Conservation (phyloP, 257 asterid genomes). For the Solanum clarkiae region DNA sequence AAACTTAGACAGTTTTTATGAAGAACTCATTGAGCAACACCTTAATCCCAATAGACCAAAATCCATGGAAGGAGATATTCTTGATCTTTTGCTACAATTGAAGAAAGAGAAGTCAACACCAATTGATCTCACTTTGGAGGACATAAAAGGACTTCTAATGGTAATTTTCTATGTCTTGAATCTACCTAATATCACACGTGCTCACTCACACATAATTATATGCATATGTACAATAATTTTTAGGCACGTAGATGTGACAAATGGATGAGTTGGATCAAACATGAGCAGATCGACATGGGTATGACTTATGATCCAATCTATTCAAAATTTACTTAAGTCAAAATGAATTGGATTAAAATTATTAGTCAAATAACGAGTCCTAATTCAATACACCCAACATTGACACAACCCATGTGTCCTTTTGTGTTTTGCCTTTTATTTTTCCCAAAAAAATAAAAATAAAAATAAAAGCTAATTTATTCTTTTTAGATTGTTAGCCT, state of each 20-base stretch:
- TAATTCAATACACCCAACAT: background rate
- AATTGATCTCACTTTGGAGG: background rate
- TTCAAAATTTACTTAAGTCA: background rate
- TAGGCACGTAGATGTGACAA: background rate
- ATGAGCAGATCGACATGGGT: no score
- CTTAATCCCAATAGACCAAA: background rate
- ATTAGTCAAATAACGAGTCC: background rate
- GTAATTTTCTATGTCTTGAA: background rate
- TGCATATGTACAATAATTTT: background rate
- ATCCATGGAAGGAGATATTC: background rate
- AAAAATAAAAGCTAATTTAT: background rate
- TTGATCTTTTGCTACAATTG: background rate
- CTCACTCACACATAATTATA: background rate
- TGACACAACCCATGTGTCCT: background rate
- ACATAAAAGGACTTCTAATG: conserved; percentile 9
- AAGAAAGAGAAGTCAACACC: background rate
- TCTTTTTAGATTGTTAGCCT: background rate
- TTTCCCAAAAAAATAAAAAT: no score
- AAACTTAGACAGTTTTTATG: conserved; percentile 3
- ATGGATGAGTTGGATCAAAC: background rate
- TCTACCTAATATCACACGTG: background rate
- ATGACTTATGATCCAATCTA: no score
- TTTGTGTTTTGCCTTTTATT: background rate
- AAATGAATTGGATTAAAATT: background rate
- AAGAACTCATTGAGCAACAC: conserved; percentile 13